Percentiles rank a stretch among this genome's conserved stretches.
Evolutionary conservation across 1,284 basidiomycete genomes (phyloP).

Genomic region (Trichosporon asahii): DNA sequence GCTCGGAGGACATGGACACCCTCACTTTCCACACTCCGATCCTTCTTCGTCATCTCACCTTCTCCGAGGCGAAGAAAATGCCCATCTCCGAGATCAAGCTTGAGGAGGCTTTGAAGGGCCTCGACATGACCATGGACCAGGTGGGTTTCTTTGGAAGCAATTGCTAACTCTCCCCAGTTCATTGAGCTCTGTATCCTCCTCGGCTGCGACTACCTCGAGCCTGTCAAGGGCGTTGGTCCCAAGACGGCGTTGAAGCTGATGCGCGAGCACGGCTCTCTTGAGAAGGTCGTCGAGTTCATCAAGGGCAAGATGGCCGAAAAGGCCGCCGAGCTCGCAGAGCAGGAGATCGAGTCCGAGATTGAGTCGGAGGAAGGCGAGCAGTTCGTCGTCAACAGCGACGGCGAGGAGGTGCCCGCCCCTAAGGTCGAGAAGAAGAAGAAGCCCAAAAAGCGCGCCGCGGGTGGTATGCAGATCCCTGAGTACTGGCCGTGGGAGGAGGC

Average conservation of each 20-base stretch:
- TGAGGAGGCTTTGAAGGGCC: constrained; percentile 74
- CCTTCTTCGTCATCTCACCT: constrained; percentile 91
- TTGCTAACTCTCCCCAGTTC: constrained; percentile 60
- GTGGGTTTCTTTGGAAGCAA: constrained; percentile 52
- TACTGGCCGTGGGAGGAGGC: constrained; percentile 97
- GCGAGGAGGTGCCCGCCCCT: constrained; percentile 36
- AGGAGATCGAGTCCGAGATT: constrained; percentile 33
- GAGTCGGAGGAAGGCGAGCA: constrained; percentile 45
- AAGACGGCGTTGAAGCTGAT: constrained; percentile 91
- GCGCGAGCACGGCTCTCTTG: constrained; percentile 78
- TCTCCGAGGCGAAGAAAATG: constrained; percentile 97
- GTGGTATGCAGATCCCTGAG: constrained; percentile 77
- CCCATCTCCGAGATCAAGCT: constrained; percentile 95
- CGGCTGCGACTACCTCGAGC: constrained; percentile 91
- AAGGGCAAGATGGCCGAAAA: constrained; percentile 65
- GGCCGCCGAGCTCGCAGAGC: constrained; percentile 45
- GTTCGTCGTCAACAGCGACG: constrained; percentile 30
- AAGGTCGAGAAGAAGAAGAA: constrained; percentile 40
- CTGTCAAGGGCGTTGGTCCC: constrained; percentile 58
- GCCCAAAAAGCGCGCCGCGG: constrained; percentile 56
- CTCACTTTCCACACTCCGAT: constrained; percentile 92
- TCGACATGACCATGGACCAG: constrained; percentile 87
- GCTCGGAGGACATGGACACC: constrained; percentile 99
- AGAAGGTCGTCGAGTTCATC: constrained; percentile 74
- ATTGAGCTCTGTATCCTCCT: constrained; percentile 95